A percentile compares a stretch with the other conserved stretches of the same genome.
phyloP scores from a whole-genome alignment of 805 yeast species.

The Candida silvatica region DNA sequence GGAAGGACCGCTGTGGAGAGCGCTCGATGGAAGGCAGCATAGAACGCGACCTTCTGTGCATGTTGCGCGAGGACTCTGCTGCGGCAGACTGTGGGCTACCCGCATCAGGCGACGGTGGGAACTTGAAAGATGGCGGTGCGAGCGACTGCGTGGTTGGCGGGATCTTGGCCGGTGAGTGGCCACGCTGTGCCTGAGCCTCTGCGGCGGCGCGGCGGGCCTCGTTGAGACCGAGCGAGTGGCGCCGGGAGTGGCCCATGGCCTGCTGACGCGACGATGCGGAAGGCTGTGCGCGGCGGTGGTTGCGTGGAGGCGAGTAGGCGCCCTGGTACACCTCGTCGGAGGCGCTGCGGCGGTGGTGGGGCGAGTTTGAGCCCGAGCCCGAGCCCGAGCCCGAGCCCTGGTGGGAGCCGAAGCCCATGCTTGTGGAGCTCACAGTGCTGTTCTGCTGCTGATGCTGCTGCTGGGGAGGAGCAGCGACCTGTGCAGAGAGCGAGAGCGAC shows the following conservation, averaged over 20 bases:
- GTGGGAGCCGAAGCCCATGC: neutral
- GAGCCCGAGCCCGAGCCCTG: too few relatives aligned
- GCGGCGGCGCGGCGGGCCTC: constrained; percentile 99
- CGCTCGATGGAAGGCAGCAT: constrained; percentile 13
- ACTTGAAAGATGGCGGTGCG: constrained; percentile 38
- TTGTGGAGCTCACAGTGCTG: neutral
- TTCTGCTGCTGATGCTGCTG: neutral
- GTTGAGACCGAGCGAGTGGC: constrained; percentile 85
- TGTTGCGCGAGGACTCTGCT: constrained; percentile 2
- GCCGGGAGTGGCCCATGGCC: constrained; percentile 69
- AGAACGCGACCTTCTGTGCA: constrained; percentile 25
- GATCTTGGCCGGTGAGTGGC: constrained; percentile 25
- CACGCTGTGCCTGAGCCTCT: constrained; percentile 68
- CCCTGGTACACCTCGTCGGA: constrained; percentile 3
- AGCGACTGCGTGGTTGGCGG: neutral
- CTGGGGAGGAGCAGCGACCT: neutral
- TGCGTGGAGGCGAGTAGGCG: constrained; percentile 11
- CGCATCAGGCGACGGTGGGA: constrained; percentile 34
- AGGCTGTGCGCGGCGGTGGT: constrained; percentile 42
- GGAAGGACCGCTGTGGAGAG: constrained; percentile 44
- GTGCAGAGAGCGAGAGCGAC: neutral
- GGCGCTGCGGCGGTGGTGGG: constrained; percentile 6
- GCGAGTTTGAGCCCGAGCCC: too few relatives aligned
- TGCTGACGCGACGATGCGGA: constrained; percentile 20
- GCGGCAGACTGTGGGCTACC: constrained; percentile 6